Evolutionary conservation across 192 early-diverging fungal genomes (phyloP).

Genomic region (Backusella morwellensis): DNA sequence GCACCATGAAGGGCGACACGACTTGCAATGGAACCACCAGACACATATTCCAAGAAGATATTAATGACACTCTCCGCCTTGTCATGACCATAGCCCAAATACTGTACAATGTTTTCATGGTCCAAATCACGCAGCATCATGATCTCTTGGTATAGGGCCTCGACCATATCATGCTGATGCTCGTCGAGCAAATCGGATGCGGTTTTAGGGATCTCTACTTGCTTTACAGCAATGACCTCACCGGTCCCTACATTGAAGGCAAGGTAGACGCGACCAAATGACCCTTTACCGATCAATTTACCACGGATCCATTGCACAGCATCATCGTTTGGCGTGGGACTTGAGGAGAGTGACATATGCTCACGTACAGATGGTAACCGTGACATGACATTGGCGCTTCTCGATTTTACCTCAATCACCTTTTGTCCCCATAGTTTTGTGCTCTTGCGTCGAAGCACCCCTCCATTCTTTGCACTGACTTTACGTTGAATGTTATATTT

Average conservation of each 20-base stretch:
- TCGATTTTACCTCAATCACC: conserved; percentile 46
- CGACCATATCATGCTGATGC: conserved; percentile 47
- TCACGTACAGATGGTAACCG: conserved; percentile 29
- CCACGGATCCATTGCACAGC: conserved; percentile 74
- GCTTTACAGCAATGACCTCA: conserved; percentile 87
- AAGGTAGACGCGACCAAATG: conserved; percentile 80
- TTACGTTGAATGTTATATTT: conserved; percentile 13
- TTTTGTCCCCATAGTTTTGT: conserved; percentile 57
- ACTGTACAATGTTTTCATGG: conserved; percentile 95
- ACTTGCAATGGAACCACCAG: conserved; percentile 87
- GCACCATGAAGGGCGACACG: conserved; percentile 73
- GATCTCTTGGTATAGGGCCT: conserved; percentile 76
- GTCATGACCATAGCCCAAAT: conserved; percentile 67
- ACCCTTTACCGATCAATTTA: conserved; percentile 82
- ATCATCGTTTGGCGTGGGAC: conserved; percentile 23
- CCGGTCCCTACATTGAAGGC: conserved; percentile 75
- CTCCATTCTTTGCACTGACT: conserved; percentile 18
- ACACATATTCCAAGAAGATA: conserved; percentile 98
- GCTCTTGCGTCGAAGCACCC: conserved; percentile 42
- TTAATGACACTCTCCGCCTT: conserved; percentile 64
- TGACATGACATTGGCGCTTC: not conserved
- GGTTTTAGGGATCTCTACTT: conserved; percentile 67
- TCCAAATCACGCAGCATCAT: conserved; percentile 76
- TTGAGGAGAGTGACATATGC: conserved; percentile 29
- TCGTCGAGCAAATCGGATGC: conserved; percentile 37